Base-by-base conservation (phyloP, 768 basidiomycete genomes). In the Tremella mesenterica region DNA sequence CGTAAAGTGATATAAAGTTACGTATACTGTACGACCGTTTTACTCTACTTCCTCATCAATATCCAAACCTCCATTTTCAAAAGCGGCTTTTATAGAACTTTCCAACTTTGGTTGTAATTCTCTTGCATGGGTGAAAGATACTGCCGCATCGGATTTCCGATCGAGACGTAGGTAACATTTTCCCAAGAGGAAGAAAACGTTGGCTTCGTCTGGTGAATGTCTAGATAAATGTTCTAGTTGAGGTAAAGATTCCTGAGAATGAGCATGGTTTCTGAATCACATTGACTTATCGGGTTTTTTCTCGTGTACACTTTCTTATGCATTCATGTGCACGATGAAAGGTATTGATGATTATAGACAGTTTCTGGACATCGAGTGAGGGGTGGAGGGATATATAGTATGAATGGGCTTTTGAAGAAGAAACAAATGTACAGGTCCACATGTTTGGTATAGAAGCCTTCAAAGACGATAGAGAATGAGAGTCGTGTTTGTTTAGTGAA, bases 181-280 rank as follows among this genome's bases (percentile, higher is more conserved):
- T 25, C 91, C 95, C 16, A 99, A 81, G 74, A 96, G 85, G 81
- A 95, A 95, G 54, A 92, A 82, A 52, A 97, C 87, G 75, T 96
- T 96, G 50, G 91, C 85, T 77, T 99, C 95, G 68, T 91, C 88
- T 6, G 93, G 93, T 30, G 91, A 87, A 58, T 82, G 77, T 70
- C 82, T 83, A 61, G 84, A 80, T 48, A 99, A 80, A 56, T 78
- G 76, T 74, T 89, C 83, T 69, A 97, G 79, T 72, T 91, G 88
- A 56, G 79, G 72, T 39, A 89, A 80, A 18, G 93, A 92, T 38
- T 78, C 77, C 91, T 95, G 76, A 41, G 14, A 41, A 41, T n/a
- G n/a, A n/a, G n/a, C n/a, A n/a, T n/a, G n/a, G n/a, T n/a, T n/a
- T n/a, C n/a, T n/a, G n/a, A n/a, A n/a, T n/a, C n/a, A n/a, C n/a